Base-by-base conservation (phyloP, 306 rosid genomes). In the Coriaria nepalensis region DNA sequence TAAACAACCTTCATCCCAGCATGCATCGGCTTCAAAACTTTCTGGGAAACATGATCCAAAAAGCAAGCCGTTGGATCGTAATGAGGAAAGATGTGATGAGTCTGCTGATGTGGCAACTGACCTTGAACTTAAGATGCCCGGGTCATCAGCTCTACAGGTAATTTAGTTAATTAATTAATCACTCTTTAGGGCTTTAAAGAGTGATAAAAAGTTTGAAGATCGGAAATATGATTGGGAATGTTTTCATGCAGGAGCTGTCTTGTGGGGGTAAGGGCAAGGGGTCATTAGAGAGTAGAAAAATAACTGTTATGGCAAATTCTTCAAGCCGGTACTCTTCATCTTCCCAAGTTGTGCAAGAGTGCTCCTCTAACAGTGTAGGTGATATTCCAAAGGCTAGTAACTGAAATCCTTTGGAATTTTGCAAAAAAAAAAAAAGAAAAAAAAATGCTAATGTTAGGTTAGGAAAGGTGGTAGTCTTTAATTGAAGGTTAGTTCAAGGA, bases 71-170 rank as follows among this genome's bases (percentile, higher is more conserved):
- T 63, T 73, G 0, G 66, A 67, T 73, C 72, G 63, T 53, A 65
- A 67, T 52, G 80, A 47, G 0, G 83, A 79, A 62, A 75, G 73
- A 51, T 73, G 85, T 55, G 66, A 73, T 0, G 76, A 59, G 20
- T 78, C 93, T 42, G 75, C 60, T 0, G 95, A 83, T 42, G 97
- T 88, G 39, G 95, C 90, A 40, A 88, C 97, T 4, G 90, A 81
- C 43, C 97, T 88, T 54, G 93, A 76, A 64, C 86, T 88, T 49
- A 88, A 88, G 90, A 78, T 77, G 84, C 97, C 97, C 12, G 97
- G 97, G 46, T 78, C 93, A 40, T 81, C 95, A 14, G 55, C 76
- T n/a, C 78, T 61, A 33, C 83, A 68, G 82, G 97, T 84, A 39
- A 58, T 20, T 20, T 57, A 45, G 69, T 59, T 53, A 20, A 20